Percentiles rank a stretch among this genome's conserved stretches.
Conservation (phyloP, 75 land plant genomes). For the Pseudotsuga menziesii region DNA sequence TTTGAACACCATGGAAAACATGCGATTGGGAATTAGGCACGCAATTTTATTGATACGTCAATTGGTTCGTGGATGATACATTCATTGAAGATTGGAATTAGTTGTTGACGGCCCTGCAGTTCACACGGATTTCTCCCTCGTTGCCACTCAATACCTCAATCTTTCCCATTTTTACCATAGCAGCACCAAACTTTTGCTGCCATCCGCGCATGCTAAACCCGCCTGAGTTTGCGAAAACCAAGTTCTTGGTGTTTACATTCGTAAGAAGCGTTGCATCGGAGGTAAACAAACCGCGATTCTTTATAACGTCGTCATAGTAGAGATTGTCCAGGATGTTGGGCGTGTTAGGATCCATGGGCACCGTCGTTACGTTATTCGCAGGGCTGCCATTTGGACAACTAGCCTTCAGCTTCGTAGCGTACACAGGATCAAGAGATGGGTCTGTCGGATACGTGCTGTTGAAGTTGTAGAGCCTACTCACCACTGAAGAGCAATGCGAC, state of each 20-base stretch:
- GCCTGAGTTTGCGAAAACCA: slow-evolving; percentile 34
- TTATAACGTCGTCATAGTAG: slow-evolving; percentile 37
- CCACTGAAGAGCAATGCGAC: slow-evolving; percentile 12
- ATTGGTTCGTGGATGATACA: too few species aligned
- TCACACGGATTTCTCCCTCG: slow-evolving; percentile 53
- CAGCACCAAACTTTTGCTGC: slow-evolving; percentile 34
- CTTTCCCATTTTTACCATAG: slow-evolving; percentile 58
- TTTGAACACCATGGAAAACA: too few species aligned
- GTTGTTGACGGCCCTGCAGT: slow-evolving; percentile 25
- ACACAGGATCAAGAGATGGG: slow-evolving; percentile 20
- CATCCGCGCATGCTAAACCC: slow-evolving; percentile 28
- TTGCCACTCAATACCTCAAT: slow-evolving; percentile 48
- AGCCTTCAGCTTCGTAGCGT: slow-evolving; percentile 18
- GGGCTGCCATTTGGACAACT: slow-evolving; percentile 17
- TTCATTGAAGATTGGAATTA: too few species aligned
- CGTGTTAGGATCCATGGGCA: slow-evolving; percentile 25
- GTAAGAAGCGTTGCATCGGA: slow-evolving; percentile 45
- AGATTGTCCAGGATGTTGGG: slow-evolving; percentile 35
- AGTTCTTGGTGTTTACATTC: slow-evolving; percentile 26
- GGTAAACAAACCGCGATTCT: slow-evolving; percentile 44
- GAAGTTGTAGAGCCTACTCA: slow-evolving; percentile 24
- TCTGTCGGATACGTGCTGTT: slow-evolving; percentile 5
- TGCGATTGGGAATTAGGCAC: too few species aligned
- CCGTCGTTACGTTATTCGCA: background rate
- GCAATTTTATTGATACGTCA: too few species aligned